phyloP scores from a whole-genome alignment of 2,329 filamentous ascomycete species.

The Apiospora pterosperma region DNA sequence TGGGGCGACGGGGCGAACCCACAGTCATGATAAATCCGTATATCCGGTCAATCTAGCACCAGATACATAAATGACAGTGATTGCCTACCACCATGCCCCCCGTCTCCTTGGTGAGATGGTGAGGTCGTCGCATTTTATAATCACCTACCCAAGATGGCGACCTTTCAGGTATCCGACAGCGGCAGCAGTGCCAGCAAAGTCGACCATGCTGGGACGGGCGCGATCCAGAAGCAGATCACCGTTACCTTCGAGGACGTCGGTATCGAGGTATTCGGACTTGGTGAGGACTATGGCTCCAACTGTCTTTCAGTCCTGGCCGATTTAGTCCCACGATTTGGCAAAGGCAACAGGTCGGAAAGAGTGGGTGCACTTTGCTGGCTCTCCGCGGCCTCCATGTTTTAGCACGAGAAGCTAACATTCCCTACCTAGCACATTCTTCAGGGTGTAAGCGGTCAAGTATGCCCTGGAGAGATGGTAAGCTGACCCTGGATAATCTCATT shows the following conservation, averaged over 20 bases:
- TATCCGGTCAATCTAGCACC: background rate
- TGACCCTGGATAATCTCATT: background rate
- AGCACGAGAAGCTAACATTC: background rate
- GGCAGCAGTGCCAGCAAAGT: background rate
- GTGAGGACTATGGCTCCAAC: constrained; percentile 31
- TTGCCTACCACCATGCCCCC: background rate
- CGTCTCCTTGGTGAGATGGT: background rate
- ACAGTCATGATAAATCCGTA: background rate
- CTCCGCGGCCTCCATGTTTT: background rate
- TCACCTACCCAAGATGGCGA: background rate
- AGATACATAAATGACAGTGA: background rate
- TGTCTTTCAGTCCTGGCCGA: constrained; percentile 28
- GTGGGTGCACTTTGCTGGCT: constrained; percentile 15
- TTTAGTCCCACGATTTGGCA: constrained; percentile 16
- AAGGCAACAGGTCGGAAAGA: constrained; percentile 21
- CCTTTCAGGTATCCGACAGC: background rate
- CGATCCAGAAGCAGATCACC: constrained; percentile 28
- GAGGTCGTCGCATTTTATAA: background rate
- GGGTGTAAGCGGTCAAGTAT: constrained; percentile 34
- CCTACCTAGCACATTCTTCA: constrained; percentile 35
- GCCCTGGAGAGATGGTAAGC: constrained; percentile 39
- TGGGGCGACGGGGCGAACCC: background rate
- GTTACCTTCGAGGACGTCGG: constrained; percentile 32
- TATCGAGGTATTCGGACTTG: constrained; percentile 30
- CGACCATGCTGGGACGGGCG: background rate